A percentile compares a stretch with the other conserved stretches of the same genome.
phyloP scores from a whole-genome alignment of 1,284 basidiomycete species.

The Hymenochaete sp. region DNA sequence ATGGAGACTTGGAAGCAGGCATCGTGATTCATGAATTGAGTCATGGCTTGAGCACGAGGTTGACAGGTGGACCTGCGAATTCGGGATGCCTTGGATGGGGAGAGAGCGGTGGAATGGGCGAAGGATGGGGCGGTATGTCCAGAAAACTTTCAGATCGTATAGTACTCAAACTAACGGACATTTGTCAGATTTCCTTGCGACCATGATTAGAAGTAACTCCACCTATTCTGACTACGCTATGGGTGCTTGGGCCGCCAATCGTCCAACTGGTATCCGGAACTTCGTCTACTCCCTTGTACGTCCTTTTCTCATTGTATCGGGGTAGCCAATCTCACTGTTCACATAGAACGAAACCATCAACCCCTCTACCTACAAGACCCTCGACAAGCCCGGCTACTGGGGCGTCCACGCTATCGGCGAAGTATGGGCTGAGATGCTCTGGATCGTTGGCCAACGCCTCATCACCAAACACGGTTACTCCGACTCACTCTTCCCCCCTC shows the following conservation, averaged over 20 bases:
- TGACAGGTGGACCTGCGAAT: slow-evolving; percentile 91
- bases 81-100: slow-evolving; percentile 93
- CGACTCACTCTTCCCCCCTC: slow-evolving; percentile 74
- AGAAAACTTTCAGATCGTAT: neutral
- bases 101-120: slow-evolving; percentile 94
- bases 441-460: slow-evolving; percentile 69
- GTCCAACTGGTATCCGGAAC: slow-evolving; percentile 73
- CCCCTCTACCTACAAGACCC: slow-evolving; percentile 92
- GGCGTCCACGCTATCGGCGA: slow-evolving; percentile 89
- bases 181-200: slow-evolving; percentile 66
- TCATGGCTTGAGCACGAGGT: slow-evolving; percentile 87
- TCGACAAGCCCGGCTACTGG: slow-evolving; percentile 90
- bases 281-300: slow-evolving; percentile 71
- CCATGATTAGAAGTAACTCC: slow-evolving; percentile 68
- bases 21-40: slow-evolving; percentile 87
- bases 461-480: slow-evolving; percentile 79
- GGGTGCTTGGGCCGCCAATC: slow-evolving; percentile 92
- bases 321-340: neutral
- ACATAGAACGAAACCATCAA: slow-evolving; percentile 69
- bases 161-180: slow-evolving; percentile 21
- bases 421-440: slow-evolving; percentile 94
- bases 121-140: slow-evolving; percentile 74
- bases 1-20: slow-evolving; percentile 91
- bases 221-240: slow-evolving; percentile 76
- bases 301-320: slow-evolving; percentile 7